phyloP scores from a whole-genome alignment of 129 eudicot genomes.

The Deinandra increscens region DNA sequence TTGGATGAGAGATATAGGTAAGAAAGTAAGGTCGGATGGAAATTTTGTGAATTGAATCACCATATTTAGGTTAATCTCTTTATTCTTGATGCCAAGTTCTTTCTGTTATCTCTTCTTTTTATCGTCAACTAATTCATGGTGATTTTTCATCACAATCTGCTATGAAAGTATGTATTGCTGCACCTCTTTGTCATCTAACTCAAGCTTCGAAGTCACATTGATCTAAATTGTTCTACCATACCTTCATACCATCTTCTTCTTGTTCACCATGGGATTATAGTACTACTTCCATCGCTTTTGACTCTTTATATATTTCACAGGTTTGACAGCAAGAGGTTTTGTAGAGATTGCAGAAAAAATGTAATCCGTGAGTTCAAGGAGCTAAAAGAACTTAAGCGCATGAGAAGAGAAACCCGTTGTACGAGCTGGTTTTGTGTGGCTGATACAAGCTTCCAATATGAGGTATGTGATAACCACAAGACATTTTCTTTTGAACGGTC shows the following conservation, averaged over 20 bases:
- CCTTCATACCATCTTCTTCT: neutral
- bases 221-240: neutral
- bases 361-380: conserved; percentile 97
- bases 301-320: conserved; percentile 36
- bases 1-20: conserved; percentile 15
- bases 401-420: conserved; percentile 78
- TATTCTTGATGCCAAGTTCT: neutral
- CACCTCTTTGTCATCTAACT: neutral
- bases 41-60: neutral
- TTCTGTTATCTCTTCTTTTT: neutral
- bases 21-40: neutral
- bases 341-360: conserved; percentile 96
- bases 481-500: neutral
- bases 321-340: conserved; percentile 98
- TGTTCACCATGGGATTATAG: conserved; percentile 1
- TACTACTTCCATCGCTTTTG: neutral
- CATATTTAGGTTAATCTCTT: conserved; percentile 14
- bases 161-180: neutral
- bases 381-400: conserved; percentile 88
- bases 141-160: conserved; percentile 1
- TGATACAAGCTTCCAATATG: conserved; percentile 89
- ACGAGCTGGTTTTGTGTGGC: conserved; percentile 93
- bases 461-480: conserved; percentile 42
- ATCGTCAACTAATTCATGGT: conserved; percentile 7
- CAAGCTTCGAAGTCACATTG: neutral